Base-by-base conservation (phyloP, 805 yeast species). In the Torulaspora indica region DNA sequence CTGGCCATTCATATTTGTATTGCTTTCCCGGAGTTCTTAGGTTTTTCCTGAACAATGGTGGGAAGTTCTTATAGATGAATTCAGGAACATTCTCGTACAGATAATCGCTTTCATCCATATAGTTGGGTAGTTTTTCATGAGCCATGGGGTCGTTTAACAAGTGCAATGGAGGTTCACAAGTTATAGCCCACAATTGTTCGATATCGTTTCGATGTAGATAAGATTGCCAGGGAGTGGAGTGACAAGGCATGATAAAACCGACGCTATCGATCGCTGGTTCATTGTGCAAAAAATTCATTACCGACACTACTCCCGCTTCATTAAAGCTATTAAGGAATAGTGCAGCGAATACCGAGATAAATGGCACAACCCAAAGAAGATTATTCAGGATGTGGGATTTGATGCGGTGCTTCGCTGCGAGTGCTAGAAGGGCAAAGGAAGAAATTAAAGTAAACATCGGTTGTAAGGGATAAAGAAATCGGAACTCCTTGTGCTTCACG, bases 161-260 rank as follows among this genome's bases (percentile, higher is more conserved):
- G 53, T 67, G 66, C 20, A 70, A 60, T 1, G 98, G 98, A 0
- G 99, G 99, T 45, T 88, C 95, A 63, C 99, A 93, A 0, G 95
- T 79, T 32, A 93, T 68, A 43, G 82, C 81, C 95, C 96, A 85
- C 1, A 81, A 48, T 9, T 76, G 74, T 0, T 60, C 53, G 3
- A 75, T 58, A 22, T 71, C 74, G 8, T 69, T 61, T 17, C 85
- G 67, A 57, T 90, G 95, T 32, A 93, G 65, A 59, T 84, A 80
- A 20, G 93, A 78, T 58, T 88, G 96, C 81, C 93, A 85, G 2
- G 98, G 99, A 0, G 97, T 91, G 0, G 98, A 90, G 63, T 93
- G 99, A 57, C 99, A 93, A 0, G 99, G 98, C 59, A 90, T 88
- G 12, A 93, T 63, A 54, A 93, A 86, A 0, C 96, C 95, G 23